Base-by-base conservation (phyloP, 2,329 filamentous ascomycete genomes). In the Hirsutella rhossiliensis region DNA sequence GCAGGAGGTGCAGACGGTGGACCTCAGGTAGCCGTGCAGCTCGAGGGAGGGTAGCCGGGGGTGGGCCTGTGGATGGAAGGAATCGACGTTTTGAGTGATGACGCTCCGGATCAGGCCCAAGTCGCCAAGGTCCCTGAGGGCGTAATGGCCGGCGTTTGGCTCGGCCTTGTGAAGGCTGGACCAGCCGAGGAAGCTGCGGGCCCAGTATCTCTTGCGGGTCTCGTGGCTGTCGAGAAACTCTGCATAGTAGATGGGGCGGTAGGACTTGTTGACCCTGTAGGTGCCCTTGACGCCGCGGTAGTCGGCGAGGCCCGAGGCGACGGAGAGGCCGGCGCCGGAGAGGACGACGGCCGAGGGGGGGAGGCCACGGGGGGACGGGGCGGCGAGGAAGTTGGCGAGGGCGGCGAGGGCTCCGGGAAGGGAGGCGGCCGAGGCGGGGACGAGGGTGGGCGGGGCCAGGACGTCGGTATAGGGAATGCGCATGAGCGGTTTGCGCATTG, bases 11-110 rank as follows among this genome's bases (percentile, higher is more conserved):
- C 92, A 98, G 43, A 88, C 75, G 28, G 88, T 75, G 28, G 82
- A 78, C 50, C 89, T 77, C 41, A 98, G 72, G 62, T 92, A 94
- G 52, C 92, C 92, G 62, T 98, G 92, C 41, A 98, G 73, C 63
- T 97, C 90, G 39, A 94, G 68, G 11, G 86, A 92, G 6, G 78
- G 74, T 38, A 89, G 64, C 11, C 70, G 59, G 0, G 88, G 86
- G 61, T 96, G 89, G 1, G 87, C 84, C 47, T 67, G 66, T 3
- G 75, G 71, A 62, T 98, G 92, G 60, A 98, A 94, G 3, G 88
- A 95, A 65, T 98, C 92, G 42, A 98, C 92, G 58, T 97, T 97
- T 61, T 98, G 92, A 36, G 92, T 97, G 52, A 98, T 80, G 47
- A 96, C 85, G 43, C 70, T 78, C 45, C 74, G 76, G 37, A 96